A percentile compares a stretch with the other conserved stretches of the same genome.
These are phyloP conservation scores for Rhodotorula graminis DNA, from an alignment of 768 basidiomycete genomes.

Conservation along the genomic window DNA sequence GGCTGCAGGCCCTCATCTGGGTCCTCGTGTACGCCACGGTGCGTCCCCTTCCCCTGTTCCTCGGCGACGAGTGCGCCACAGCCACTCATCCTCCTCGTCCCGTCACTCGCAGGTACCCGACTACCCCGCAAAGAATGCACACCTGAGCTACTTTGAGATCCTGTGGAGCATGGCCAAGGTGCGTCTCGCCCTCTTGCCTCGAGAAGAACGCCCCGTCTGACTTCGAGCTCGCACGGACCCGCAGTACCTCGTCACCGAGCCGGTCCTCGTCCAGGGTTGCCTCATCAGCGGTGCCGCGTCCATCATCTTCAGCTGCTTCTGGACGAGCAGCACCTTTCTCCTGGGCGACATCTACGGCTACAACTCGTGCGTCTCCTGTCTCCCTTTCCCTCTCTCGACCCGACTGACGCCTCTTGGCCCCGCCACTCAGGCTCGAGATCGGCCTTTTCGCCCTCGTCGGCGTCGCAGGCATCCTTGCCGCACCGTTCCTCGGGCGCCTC, in stretches of 20 bases:
- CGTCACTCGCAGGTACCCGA: constrained; percentile 60
- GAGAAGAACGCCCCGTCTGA: too few species aligned
- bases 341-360: constrained; percentile 71
- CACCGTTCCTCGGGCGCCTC: constrained; percentile 63
- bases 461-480: constrained; percentile 60
- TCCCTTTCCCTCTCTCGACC: not conserved
- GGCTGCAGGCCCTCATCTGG: constrained; percentile 52
- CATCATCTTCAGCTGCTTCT: constrained; percentile 24
- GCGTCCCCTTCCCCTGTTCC: too few species aligned
- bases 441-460: constrained; percentile 73
- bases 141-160: constrained; percentile 64
- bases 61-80: accelerated
- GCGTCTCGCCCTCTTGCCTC: not conserved
- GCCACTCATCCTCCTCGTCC: not conserved
- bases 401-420: not conserved
- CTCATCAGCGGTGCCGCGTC: not conserved
- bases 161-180: constrained; percentile 60
- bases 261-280: constrained; percentile 22
- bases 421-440: constrained; percentile 47
- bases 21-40: constrained; percentile 57
- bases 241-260: constrained; percentile 49
- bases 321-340: constrained; percentile 59
- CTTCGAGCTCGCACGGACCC: not conserved
- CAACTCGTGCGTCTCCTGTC: constrained; percentile 50
- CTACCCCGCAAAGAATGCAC: constrained; percentile 63